These are phyloP conservation scores for Alternaria triticina DNA, from an alignment of 2,329 filamentous ascomycete species.

Conservation along the genomic window DNA sequence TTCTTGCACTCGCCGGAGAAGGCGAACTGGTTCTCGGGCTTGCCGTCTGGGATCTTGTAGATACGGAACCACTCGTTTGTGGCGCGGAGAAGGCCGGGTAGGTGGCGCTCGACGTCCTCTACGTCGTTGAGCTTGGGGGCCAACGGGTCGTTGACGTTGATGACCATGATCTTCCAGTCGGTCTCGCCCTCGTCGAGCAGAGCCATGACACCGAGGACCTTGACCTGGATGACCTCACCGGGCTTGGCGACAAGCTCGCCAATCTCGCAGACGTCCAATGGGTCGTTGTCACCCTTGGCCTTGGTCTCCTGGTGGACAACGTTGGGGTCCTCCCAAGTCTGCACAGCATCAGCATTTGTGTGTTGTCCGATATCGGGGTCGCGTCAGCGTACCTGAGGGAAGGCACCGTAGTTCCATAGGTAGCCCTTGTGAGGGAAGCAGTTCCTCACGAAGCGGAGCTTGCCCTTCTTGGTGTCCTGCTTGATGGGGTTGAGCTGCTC, in stretches of 20 bases:
- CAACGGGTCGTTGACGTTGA: slow-evolving; percentile 96
- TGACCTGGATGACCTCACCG: slow-evolving; percentile 99
- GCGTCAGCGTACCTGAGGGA: slow-evolving; percentile 78
- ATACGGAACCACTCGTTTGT: slow-evolving; percentile 99
- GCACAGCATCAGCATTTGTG: slow-evolving; percentile 35
- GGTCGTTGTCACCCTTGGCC: slow-evolving; percentile 99
- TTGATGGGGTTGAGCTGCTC: slow-evolving; percentile 98
- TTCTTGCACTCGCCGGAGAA: slow-evolving; percentile 99
- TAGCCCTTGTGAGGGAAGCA: slow-evolving; percentile 99
- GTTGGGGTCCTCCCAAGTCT: slow-evolving; percentile 99
- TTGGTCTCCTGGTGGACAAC: slow-evolving; percentile 97
- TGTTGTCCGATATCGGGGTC: slow-evolving; percentile 36
- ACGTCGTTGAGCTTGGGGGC: slow-evolving; percentile 97
- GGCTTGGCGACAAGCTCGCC: slow-evolving; percentile 96
- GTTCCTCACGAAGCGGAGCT: slow-evolving; percentile 98
- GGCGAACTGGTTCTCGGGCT: slow-evolving; percentile 99
- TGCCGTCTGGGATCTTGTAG: slow-evolving; percentile 99
- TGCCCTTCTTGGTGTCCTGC: slow-evolving; percentile 99
- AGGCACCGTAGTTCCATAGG: slow-evolving; percentile 99
- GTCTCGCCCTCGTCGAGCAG: slow-evolving; percentile 99
- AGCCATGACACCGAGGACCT: slow-evolving; percentile 99
- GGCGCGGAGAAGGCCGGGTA: slow-evolving; percentile 93
- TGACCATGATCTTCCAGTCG: slow-evolving; percentile 99
- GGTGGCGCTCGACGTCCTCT: slow-evolving; percentile 98
- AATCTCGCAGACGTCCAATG: slow-evolving; percentile 99